A percentile compares a stretch with the other conserved stretches of the same genome.
phyloP scores from a whole-genome alignment of 768 basidiomycete species.

The Suillus discolor region DNA sequence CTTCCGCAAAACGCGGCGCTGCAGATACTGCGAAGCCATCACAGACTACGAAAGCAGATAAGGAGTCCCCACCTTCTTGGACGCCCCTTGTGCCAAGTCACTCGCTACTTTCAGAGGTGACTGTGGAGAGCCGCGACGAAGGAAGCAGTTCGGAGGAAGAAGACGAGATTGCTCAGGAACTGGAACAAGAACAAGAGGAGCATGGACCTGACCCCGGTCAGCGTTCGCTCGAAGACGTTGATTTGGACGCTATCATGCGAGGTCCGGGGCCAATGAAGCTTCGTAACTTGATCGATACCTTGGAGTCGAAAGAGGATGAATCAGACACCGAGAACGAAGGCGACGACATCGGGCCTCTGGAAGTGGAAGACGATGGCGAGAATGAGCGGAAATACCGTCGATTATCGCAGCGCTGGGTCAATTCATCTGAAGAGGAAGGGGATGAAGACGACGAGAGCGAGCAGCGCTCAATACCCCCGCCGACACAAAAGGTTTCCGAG shows the following conservation, averaged over 20 bases:
- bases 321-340: constrained; percentile 41
- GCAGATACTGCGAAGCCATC: constrained; percentile 6
- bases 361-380: constrained; percentile 37
- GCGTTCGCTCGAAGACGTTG: constrained; percentile 16
- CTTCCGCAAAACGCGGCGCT: constrained; percentile 10
- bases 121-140: constrained; percentile 38
- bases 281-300: constrained; percentile 31
- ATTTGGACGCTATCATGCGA: constrained; percentile 45
- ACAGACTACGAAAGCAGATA: background rate
- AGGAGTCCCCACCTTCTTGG: constrained; percentile 9
- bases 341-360: constrained; percentile 41
- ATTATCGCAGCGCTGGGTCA: constrained; percentile 32
- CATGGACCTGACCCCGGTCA: constrained; percentile 9
- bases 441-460: constrained; percentile 24
- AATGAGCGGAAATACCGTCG: constrained; percentile 37
- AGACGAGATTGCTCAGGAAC: constrained; percentile 24
- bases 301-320: constrained; percentile 31
- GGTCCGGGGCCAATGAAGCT: constrained; percentile 35
- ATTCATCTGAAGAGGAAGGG: constrained; percentile 34
- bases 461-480: background rate
- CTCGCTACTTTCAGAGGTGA: constrained; percentile 39
- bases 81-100: constrained; percentile 30
- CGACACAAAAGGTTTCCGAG: background rate
- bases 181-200: constrained; percentile 19
- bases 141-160: constrained; percentile 43